Conservation (phyloP, 2,329 filamentous ascomycete genomes). For the Celoporthe dispersa region DNA sequence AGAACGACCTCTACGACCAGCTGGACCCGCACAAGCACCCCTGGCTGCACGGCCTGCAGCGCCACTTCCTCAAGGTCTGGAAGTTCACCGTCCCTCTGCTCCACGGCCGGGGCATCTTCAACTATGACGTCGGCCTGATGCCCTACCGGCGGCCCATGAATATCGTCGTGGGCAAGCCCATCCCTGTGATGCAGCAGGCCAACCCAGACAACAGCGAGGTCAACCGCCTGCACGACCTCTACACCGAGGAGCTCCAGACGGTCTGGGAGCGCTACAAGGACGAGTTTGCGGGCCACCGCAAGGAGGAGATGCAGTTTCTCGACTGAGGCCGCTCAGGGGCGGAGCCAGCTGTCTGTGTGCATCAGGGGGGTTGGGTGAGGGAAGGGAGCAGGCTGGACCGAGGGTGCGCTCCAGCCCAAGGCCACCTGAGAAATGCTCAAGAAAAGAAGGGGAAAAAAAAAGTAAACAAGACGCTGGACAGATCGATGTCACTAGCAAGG, state of each 20-base stretch:
- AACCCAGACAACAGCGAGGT: conserved; percentile 77
- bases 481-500: background rate
- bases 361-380: background rate
- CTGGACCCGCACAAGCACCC: conserved; percentile 78
- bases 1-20: conserved; percentile 96
- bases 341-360: background rate
- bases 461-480: no score
- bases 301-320: conserved; percentile 69
- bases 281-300: conserved; percentile 66
- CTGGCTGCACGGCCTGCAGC: conserved; percentile 77
- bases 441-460: no score
- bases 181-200: conserved; percentile 65
- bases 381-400: no score
- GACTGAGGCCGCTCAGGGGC: conserved; percentile 43
- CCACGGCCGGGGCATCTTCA: conserved; percentile 90
- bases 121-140: conserved; percentile 96
- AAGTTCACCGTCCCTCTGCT: conserved; percentile 93
- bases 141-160: conserved; percentile 88
- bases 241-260: conserved; percentile 74
- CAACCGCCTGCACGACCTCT: conserved; percentile 77
- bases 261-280: conserved; percentile 82
- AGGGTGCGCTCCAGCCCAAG: no score
- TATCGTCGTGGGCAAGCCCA: conserved; percentile 84
- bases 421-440: no score
- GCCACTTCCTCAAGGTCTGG: conserved; percentile 81